Evolutionary conservation across 148 eudicot species (phyloP), one percentile per base, ranked within the genome.

Genomic region (Vaccinium darrowii): DNA sequence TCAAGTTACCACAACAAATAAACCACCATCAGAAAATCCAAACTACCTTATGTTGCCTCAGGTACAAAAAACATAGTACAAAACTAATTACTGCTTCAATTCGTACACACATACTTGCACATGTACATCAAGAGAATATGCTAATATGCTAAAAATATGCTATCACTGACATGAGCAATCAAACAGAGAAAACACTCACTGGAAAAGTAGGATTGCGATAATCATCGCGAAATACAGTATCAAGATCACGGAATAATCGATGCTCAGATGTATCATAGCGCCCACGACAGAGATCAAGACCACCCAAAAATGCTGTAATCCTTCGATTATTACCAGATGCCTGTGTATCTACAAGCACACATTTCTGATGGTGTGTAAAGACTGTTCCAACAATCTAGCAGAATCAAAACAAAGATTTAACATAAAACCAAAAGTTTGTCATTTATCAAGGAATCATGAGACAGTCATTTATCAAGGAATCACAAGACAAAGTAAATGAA

Each of bases 181-280:
- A 77, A 82, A 83, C 9, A 23, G 72, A 39, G 36, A 75, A 82
- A 84, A 57, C 77, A 92, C 99, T 97, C 89, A 97, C 99, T 60
- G 93, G 93, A 86, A 93, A 93, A 47, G 95, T 90, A 76, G 98
- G 98, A 84, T 95, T 94, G 88, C 94, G 99, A 86, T 90, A 92
- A 87, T 97, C 99, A 76, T 90, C 98, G 76, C 88, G 76, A 85
- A 90, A 97, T 36, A 93, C 92, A 72, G 96, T 91, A 87, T 95
- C 93, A 79, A 94, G 92, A 82, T 90, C 99, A 88, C 82, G 97
- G 81, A 97, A 97, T 84, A 95, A 87, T 79, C 99, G 92, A 88
- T 97, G 99, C 88, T 93, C 94, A 54, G 98, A 96, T 10, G 99
- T 97, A 91, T 97, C 99, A 91, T 97, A 97, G 74, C 99, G 98